Percentiles rank a stretch among this genome's conserved stretches.
Evolutionary conservation across 2,329 filamentous ascomycete species (phyloP).

Genomic region (Curvularia eragrostidis): DNA sequence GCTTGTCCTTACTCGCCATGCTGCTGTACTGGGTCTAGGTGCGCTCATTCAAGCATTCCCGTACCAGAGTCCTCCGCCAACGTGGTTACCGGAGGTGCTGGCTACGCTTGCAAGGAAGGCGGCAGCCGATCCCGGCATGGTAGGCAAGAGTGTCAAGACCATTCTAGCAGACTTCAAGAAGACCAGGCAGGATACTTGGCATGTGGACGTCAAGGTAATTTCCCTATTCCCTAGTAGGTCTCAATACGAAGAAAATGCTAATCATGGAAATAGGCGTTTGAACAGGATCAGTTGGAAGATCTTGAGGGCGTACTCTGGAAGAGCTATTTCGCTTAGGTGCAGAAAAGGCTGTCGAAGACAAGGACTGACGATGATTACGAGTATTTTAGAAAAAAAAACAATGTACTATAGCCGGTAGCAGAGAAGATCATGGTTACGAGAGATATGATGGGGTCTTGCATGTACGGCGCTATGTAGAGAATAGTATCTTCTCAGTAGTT

Average conservation of each 20-base stretch:
- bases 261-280: conserved; percentile 68
- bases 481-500: conserved; percentile 9
- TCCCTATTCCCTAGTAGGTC: background rate
- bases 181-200: conserved; percentile 98
- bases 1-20: conserved; percentile 82
- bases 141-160: conserved; percentile 93
- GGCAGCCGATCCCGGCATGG: conserved; percentile 85
- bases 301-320: conserved; percentile 98
- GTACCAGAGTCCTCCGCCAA: conserved; percentile 88
- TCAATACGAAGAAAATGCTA: conserved; percentile 1
- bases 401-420: conserved; percentile 19
- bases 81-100: conserved; percentile 92
- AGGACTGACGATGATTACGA: background rate
- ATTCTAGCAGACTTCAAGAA: conserved; percentile 99
- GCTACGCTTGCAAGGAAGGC: conserved; percentile 84
- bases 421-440: conserved; percentile 2
- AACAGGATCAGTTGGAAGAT: conserved; percentile 90
- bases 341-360: background rate
- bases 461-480: conserved; percentile 7
- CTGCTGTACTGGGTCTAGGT: conserved; percentile 88
- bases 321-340: conserved; percentile 87
- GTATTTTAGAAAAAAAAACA: background rate
- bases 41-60: conserved; percentile 95
- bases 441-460: conserved; percentile 12
- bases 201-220: conserved; percentile 92